A percentile compares a stretch with the other conserved stretches of the same genome.
Evolutionary conservation across 192 early-diverging fungal species (phyloP).

Genomic region (Obelidium mucronatum): DNA sequence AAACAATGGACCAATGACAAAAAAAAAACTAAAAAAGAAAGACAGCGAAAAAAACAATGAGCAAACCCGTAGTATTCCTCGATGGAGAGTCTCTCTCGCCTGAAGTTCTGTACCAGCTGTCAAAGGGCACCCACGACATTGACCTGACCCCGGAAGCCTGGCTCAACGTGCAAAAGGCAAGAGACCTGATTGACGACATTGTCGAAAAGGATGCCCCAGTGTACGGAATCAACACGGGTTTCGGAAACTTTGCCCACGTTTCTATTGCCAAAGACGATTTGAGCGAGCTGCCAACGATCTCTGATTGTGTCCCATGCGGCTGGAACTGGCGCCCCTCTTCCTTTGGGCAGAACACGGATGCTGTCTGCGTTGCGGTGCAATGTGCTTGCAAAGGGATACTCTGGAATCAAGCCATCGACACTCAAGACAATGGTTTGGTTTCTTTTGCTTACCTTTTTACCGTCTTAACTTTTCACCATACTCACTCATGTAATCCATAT

Average conservation of each 20-base stretch:
- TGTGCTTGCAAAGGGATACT: slow-evolving; percentile 30
- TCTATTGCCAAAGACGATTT: slow-evolving; percentile 15
- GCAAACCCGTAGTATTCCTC: slow-evolving; percentile 10
- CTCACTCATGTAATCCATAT: no score
- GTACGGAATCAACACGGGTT: slow-evolving; percentile 43
- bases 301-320: slow-evolving; percentile 36
- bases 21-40: background rate
- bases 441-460: no score
- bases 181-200: slow-evolving; percentile 30
- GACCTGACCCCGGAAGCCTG: slow-evolving; percentile 33
- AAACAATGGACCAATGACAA: no score
- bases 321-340: slow-evolving; percentile 33
- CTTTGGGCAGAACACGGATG: slow-evolving; percentile 35
- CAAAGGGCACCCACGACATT: slow-evolving; percentile 29
- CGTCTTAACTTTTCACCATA: no score
- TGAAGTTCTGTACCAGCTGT: slow-evolving; percentile 16
- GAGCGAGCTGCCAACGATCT: slow-evolving; percentile 22
- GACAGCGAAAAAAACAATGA: background rate
- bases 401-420: slow-evolving; percentile 21
- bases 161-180: slow-evolving; percentile 5
- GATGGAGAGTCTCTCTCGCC: slow-evolving; percentile 36
- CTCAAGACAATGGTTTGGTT: slow-evolving; percentile 36
- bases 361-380: slow-evolving; percentile 28
- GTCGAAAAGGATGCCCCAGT: slow-evolving; percentile 17
- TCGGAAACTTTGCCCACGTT: slow-evolving; percentile 39